A percentile compares a stretch with the other conserved stretches of the same genome.
phyloP scores from a whole-genome alignment of 306 rosid genomes.

The Inga laurina region DNA sequence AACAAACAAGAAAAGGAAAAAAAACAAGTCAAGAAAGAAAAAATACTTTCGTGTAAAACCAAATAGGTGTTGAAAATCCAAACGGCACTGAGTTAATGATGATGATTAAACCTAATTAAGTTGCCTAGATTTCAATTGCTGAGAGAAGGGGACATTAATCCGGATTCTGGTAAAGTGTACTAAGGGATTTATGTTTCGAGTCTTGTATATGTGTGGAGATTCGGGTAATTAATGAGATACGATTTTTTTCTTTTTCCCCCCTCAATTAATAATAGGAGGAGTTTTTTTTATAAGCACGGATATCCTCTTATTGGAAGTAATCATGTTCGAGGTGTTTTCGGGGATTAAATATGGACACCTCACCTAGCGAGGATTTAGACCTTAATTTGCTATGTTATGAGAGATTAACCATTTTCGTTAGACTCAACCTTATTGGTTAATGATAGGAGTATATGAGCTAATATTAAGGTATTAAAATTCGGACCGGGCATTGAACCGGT shows the following conservation, averaged over 20 bases:
- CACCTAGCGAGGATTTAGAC: accelerated
- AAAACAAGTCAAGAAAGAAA: neutral
- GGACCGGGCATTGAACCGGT: too few relatives aligned
- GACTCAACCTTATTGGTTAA: too few relatives aligned
- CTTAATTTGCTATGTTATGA: too few relatives aligned
- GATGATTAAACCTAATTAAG: too few relatives aligned
- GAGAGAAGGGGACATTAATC: neutral
- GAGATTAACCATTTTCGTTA: accelerated
- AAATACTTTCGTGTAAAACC: neutral
- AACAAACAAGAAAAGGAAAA: neutral
- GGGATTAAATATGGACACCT: too few relatives aligned
- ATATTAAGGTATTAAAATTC: too few relatives aligned
- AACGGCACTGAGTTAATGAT: neutral
- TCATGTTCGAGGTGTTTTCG: accelerated
- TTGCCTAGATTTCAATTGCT: neutral
- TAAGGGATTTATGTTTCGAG: neutral
- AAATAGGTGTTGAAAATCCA: neutral
- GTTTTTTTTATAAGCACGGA: too few relatives aligned
- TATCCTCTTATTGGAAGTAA: too few relatives aligned
- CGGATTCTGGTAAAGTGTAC: neutral
- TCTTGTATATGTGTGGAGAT: neutral
- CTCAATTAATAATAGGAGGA: too few relatives aligned
- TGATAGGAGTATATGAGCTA: too few relatives aligned
- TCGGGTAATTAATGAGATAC: neutral
- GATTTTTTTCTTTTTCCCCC: too few relatives aligned